Conservation (phyloP, 1,139 yeast genomes). For the Saccharomyces hybrid region DNA sequence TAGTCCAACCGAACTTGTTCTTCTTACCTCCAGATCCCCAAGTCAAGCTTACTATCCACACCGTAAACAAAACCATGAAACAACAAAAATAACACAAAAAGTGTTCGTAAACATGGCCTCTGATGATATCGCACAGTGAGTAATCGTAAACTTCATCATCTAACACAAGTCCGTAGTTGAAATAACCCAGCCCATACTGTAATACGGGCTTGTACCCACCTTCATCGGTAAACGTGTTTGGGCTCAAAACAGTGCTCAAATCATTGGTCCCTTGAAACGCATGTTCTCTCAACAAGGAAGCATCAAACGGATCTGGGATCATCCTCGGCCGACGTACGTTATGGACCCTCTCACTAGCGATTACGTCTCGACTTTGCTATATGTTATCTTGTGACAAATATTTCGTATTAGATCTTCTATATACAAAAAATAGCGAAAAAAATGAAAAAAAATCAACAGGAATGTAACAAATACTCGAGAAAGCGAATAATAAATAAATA, state of each 20-base stretch:
- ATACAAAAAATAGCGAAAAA: not conserved
- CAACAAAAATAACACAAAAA: slow-evolving; percentile 16
- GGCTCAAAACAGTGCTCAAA: slow-evolving; percentile 23
- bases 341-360: not conserved
- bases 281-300: slow-evolving; percentile 33
- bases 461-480: no score
- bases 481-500: not conserved
- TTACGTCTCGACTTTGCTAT: not conserved
- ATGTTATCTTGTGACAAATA: not conserved
- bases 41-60: slow-evolving; percentile 12
- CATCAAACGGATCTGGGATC: slow-evolving; percentile 33
- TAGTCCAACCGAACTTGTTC: not conserved
- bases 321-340: slow-evolving; percentile 10
- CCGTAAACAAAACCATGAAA: slow-evolving; percentile 10
- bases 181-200: slow-evolving; percentile 31
- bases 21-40: not conserved
- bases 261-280: slow-evolving; percentile 29
- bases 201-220: slow-evolving; percentile 28
- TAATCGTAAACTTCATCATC: slow-evolving; percentile 19
- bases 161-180: slow-evolving; percentile 26
- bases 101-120: slow-evolving; percentile 21
- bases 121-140: slow-evolving; percentile 13
- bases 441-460: not conserved
- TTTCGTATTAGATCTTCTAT: not conserved
- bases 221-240: slow-evolving; percentile 20